Evolutionary conservation across 768 basidiomycete species (phyloP), one percentile per base, ranked within the genome.

Genomic region (Hydnomerulius pinastri): DNA sequence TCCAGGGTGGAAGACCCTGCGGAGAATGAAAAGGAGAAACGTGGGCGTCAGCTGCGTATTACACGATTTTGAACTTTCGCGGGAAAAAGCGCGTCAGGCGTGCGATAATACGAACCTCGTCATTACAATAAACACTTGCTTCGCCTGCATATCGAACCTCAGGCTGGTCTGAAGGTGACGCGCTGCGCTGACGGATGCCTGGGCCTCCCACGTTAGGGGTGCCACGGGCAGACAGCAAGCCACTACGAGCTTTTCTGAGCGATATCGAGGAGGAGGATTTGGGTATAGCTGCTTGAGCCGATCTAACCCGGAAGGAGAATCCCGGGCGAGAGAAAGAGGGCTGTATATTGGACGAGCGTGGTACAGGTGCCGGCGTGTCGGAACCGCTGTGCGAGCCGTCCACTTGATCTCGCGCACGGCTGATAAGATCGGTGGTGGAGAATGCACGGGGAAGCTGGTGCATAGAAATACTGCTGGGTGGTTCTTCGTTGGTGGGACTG

Each of bases 141-240:
- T 90, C 83, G 1, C 90, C 90, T 12, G 90, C 89, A 43, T 66
- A 68, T 27, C 70, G 64, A 7, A 61, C 54, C 9, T 32, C 63
- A 23, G 51, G 44, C 9, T 50, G 36, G 9, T 43, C 32, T 11
- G 45, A 39, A 33, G 54, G 51, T 8, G 61, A 51, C 32, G 46
- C 44, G 8, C 54, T 55, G 17, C 43, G 57, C 13, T 46, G 57
- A 25, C 57, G 21, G 63, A 67, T 28, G 55, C 46, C 2, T 15
- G 64, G 54, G 12, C 58, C 56, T 18, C 41, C 64, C 20, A 61
- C 55, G 7, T 61, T 62, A 15, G 42, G 56, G 4, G 59, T 56
- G 1, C 51, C 57, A 10, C 48, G 55, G 29, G 54, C 27, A n/a
- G 6, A 39, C 3, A 47, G 33, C 20, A 45, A 27, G 30, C 23